Percentiles rank a stretch among this genome's conserved stretches.
phyloP scores from a whole-genome alignment of 441 rosid species.

The Omphalea diandra region DNA sequence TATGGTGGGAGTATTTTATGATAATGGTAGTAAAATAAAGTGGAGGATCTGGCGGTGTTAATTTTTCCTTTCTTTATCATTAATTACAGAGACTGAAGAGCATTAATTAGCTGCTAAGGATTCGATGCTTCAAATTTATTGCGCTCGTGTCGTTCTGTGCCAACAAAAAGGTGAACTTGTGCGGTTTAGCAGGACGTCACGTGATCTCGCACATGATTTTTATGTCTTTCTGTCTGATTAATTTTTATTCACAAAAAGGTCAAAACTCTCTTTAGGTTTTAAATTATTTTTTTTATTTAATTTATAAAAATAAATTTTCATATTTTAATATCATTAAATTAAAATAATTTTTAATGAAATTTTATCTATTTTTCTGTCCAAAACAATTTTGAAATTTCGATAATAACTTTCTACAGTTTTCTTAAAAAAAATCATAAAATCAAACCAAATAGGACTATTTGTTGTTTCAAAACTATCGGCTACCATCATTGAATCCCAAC shows the following conservation, averaged over 20 bases:
- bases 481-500: too few relatives aligned
- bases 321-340: too few relatives aligned
- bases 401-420: too few relatives aligned
- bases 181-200: constrained; percentile 14
- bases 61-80: constrained; percentile 17
- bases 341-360: too few relatives aligned
- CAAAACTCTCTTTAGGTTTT: not conserved
- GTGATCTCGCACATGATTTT: constrained; percentile 5
- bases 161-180: constrained; percentile 12
- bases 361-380: too few relatives aligned
- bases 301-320: too few relatives aligned
- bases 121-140: constrained; percentile 2
- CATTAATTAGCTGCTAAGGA: constrained; percentile 21
- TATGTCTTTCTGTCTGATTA: not conserved
- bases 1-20: too few relatives aligned
- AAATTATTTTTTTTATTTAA: not conserved
- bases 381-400: too few relatives aligned
- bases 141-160: constrained; percentile 9
- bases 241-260: too few relatives aligned
- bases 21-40: not conserved
- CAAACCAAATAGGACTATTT: too few relatives aligned
- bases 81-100: constrained; percentile 23
- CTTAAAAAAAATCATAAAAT: too few relatives aligned
- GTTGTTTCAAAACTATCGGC: too few relatives aligned
- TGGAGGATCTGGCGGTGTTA: not conserved